These are phyloP conservation scores for Ceratobasidium sp. DNA, from an alignment of 1,284 basidiomycete species.

Conservation along the genomic window DNA sequence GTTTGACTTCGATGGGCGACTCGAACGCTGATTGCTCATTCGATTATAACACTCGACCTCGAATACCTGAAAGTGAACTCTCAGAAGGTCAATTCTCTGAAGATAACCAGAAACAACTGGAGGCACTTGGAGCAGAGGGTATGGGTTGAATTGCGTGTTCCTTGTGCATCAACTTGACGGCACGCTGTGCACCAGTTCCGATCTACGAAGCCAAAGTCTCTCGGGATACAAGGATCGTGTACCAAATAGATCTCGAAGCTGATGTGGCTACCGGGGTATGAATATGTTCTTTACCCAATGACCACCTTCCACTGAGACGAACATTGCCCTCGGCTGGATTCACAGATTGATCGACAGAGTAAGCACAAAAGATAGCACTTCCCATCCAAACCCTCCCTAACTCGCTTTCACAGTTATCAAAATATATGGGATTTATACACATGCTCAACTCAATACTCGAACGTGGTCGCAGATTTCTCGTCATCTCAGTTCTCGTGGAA, in stretches of 20 bases:
- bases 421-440: conserved; percentile 44
- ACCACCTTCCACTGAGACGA: neutral
- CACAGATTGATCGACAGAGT: conserved; percentile 20
- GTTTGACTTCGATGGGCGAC: conserved; percentile 6
- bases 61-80: conserved; percentile 35
- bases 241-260: conserved; percentile 41
- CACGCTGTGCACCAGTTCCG: conserved; percentile 24
- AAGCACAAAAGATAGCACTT: neutral
- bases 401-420: conserved; percentile 32
- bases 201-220: conserved; percentile 45
- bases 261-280: conserved; percentile 36
- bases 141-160: neutral
- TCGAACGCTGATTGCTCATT: neutral
- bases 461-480: conserved; percentile 42
- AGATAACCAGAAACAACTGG: conserved; percentile 43
- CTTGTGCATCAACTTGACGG: neutral
- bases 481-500: conserved; percentile 33
- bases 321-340: too few species aligned
- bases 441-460: conserved; percentile 42
- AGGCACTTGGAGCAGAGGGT: conserved; percentile 35
- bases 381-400: neutral
- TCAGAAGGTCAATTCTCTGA: conserved; percentile 43
- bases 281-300: neutral
- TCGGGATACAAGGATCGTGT: conserved; percentile 44
- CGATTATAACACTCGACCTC: neutral